Base-by-base conservation (phyloP, 306 rosid genomes). In the Senna siamea region DNA sequence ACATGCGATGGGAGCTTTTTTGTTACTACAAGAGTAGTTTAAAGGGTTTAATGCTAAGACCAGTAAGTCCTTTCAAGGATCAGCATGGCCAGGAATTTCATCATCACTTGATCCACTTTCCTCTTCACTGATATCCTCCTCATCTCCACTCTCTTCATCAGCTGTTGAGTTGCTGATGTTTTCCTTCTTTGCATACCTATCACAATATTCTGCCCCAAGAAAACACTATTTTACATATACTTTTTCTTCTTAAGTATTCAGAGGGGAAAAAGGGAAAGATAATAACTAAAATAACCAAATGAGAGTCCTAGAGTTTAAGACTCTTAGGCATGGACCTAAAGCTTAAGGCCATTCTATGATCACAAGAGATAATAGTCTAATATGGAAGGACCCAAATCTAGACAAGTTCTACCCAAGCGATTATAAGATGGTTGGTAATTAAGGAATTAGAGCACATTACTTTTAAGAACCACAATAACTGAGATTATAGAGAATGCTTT, bases 71-170 rank as follows among this genome's bases (percentile, higher is more conserved):
- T 14, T 55, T 75, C 77, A 76, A 85, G 93, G 96, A 76, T 93
- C 98, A 7, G 92, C 91, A 41, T 87, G 96, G 47, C 96, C 97
- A 8, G 96, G 90, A 76, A 89, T 82, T 9, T 95, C 96, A 48
- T 88, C 93, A 28, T 88, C 93, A 55, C 97, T 87, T 28, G 88
- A 89, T 76, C 67, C 85, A 8, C 90, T 83, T 75, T 80, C 93
- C 53, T 86, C 93, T 30, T 88, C 89, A 58, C 89, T 88, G 47
- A 86, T 85, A 77, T 86, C 89, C 41, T 85, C 93, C 37, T 88
- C 96, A 13, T 87, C 91, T 44, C 55, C 92, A 40, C 89, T 86
- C 7, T 87, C 96, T 43, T 86, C 96, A 51, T 87, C 98, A 14
- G 87, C 81, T 19, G 81, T 78, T 30, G 90, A 56, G 67, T 87